Evolutionary conservation across 202 grass and related monocot genomes (phyloP), one percentile per base, ranked within the genome.

Genomic region (Zoysia matrella): DNA sequence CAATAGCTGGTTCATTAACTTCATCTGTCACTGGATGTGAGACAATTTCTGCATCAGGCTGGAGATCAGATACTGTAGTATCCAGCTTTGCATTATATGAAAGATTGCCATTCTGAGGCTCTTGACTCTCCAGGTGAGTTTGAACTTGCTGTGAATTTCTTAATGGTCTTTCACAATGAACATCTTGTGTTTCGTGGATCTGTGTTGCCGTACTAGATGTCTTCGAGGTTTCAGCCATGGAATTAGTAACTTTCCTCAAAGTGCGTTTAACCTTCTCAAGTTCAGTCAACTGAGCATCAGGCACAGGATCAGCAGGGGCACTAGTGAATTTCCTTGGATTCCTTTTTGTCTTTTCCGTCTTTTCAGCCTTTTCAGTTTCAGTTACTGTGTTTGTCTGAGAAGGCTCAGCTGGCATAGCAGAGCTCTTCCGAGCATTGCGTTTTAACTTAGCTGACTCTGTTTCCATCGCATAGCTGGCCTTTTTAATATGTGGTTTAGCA

Each of bases 181-280:
- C 63, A 55, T 89, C 87, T 84, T 67, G 80, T 60, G 42, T 50
- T 18, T 82, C 81, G 79, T 55, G 58, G 16, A 52, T 86, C 55
- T 92, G 77, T 58, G 70, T 61, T 61, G 78, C 16, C 42, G 89
- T 80, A 75, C 60, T 84, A 67, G 87, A 77, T 69, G 50, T 83
- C 71, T 90, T 92, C 52, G 87, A 81, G 77, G 84, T 43, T 80
- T 92, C 84, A 1, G 71, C 44, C 56, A 67, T 67, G 73, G 87
- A 93, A 83, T 85, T 97, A 53, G 89, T 85, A 67, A 97, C 91
- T 82, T 94, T 97, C 88, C 94, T 89, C 77, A 97, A 91, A 55
- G 49, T 97, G 62, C 84, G 91, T 52, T 97, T 97, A 71, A 97
- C 91, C 77, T 97, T 97, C 86, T 97, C 96, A 70, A 98, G 90